Evolutionary conservation across 441 rosid species (phyloP).

Genomic region (Gossypium laxum): DNA sequence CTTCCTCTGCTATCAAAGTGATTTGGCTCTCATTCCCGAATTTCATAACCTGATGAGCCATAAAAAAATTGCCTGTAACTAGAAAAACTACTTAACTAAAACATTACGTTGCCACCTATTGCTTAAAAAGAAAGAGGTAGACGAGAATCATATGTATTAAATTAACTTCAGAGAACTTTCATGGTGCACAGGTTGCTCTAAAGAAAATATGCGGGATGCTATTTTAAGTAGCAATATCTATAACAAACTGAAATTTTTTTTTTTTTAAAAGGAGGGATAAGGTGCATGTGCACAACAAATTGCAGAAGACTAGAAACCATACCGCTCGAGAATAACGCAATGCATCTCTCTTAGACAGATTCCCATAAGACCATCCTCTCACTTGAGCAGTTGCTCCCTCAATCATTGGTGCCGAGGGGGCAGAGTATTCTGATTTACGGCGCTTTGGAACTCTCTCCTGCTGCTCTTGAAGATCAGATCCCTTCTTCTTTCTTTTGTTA

Average conservation of each 20-base stretch:
- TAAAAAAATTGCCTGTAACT: background rate
- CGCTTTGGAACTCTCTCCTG: constrained; percentile 70
- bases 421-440: constrained; percentile 63
- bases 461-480: constrained; percentile 54
- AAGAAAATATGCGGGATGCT: background rate
- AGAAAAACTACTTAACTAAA: background rate
- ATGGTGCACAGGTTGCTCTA: background rate
- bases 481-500: constrained; percentile 83
- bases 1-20: constrained; percentile 58
- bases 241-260: background rate
- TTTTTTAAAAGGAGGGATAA: background rate
- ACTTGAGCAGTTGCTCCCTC: constrained; percentile 97
- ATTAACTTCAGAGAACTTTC: background rate
- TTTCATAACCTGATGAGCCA: constrained; percentile 63
- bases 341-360: constrained; percentile 92
- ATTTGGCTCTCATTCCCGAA: constrained; percentile 82
- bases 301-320: constrained; percentile 20
- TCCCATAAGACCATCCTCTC: constrained; percentile 94
- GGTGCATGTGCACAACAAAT: background rate
- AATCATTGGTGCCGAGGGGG: constrained; percentile 55
- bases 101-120: background rate
- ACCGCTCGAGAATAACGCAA: constrained; percentile 89
- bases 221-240: constrained; percentile 6
- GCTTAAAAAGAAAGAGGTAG: background rate
- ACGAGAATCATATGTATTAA: background rate